These are phyloP conservation scores for Apiotrichum gracile DNA, from an alignment of 1,284 basidiomycete species.

Conservation along the genomic window DNA sequence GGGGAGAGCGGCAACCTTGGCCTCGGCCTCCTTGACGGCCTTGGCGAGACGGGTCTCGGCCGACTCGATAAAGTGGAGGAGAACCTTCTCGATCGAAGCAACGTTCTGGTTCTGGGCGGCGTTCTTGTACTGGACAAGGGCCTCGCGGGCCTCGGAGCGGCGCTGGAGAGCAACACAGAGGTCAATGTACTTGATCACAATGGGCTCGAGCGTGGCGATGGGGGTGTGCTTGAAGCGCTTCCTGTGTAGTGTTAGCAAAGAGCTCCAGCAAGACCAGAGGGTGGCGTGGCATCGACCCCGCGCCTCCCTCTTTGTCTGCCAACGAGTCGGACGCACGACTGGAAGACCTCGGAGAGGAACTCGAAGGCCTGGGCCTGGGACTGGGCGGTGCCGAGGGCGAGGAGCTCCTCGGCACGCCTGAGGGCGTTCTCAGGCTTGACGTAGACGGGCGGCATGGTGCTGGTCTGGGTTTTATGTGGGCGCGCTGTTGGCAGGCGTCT, in stretches of 20 bases:
- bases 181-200: conserved; percentile 78
- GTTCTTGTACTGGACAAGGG: conserved; percentile 87
- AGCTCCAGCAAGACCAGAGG: neutral
- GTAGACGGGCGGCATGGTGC: conserved; percentile 44
- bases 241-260: conserved; percentile 18
- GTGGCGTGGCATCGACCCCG: no score
- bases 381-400: conserved; percentile 44
- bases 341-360: conserved; percentile 46
- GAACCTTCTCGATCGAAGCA: conserved; percentile 84
- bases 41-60: conserved; percentile 82
- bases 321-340: conserved; percentile 34
- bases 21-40: conserved; percentile 65
- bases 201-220: conserved; percentile 83
- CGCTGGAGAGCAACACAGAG: conserved; percentile 95
- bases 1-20: conserved; percentile 81
- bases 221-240: conserved; percentile 94
- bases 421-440: conserved; percentile 49
- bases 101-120: conserved; percentile 91
- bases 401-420: conserved; percentile 48
- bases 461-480: neutral
- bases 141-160: conserved; percentile 88
- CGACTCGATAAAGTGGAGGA: conserved; percentile 80
- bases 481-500: neutral
- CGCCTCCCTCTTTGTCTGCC: neutral
- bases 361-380: conserved; percentile 47